These are phyloP conservation scores for Suhomyces kilbournensis DNA, from an alignment of 805 yeast species.

Conservation along the genomic window DNA sequence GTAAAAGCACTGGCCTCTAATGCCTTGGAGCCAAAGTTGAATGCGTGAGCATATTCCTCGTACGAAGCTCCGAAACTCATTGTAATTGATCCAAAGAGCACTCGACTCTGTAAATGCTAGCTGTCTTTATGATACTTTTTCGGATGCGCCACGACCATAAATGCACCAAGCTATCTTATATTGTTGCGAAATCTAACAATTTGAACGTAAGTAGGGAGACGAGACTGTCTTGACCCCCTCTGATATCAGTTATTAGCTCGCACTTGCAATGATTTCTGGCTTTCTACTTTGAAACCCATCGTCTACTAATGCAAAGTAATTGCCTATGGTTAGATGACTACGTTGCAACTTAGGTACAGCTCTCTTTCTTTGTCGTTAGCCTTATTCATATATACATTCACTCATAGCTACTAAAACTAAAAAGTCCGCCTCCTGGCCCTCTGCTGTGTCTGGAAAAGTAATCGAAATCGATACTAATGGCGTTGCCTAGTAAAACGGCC, in stretches of 20 bases:
- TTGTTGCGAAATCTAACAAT: no score
- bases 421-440: constrained; percentile 47
- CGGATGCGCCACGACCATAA: neutral
- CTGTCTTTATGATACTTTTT: neutral
- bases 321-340: no score
- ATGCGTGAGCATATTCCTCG: constrained; percentile 23
- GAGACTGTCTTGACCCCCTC: no score
- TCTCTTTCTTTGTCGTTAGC: neutral
- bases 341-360: no score
- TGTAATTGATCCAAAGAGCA: neutral
- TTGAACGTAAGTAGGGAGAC: no score
- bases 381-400: constrained; percentile 4
- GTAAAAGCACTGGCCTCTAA: constrained; percentile 19
- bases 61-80: constrained; percentile 26
- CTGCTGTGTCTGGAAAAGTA: constrained; percentile 90
- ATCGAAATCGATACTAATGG: constrained; percentile 92
- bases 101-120: neutral
- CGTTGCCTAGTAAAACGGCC: constrained; percentile 81
- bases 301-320: no score
- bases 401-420: constrained; percentile 30
- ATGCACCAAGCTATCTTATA: no score
- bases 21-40: constrained; percentile 19
- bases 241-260: no score
- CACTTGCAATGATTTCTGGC: no score
- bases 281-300: no score